Percentiles rank a stretch among this genome's conserved stretches.
phyloP scores from a whole-genome alignment of 768 basidiomycete genomes.

The Kwoniella europaea region DNA sequence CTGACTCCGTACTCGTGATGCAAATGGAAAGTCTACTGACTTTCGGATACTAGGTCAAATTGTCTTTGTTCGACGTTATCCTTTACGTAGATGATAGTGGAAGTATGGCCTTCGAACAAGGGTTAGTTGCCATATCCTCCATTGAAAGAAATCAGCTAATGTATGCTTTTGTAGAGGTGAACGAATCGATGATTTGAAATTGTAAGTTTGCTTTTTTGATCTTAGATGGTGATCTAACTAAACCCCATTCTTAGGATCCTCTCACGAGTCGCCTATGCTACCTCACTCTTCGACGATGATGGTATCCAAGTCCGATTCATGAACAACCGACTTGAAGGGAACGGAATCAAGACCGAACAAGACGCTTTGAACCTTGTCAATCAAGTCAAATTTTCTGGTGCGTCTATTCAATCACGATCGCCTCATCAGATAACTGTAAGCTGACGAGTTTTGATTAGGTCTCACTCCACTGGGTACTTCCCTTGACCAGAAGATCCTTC shows the following conservation, averaged over 20 bases:
- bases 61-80: conserved; percentile 59
- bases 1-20: background rate
- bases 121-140: background rate
- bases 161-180: conserved; percentile 46
- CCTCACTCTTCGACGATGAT: conserved; percentile 59
- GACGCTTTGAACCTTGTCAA: conserved; percentile 55
- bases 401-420: background rate
- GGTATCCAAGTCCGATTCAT: conserved; percentile 61
- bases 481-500: conserved; percentile 58
- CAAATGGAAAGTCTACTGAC: background rate
- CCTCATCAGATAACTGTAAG: background rate
- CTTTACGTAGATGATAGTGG: conserved; percentile 57
- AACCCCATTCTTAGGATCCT: conserved; percentile 39
- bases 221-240: background rate
- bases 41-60: conserved; percentile 40
- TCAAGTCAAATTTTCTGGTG: conserved; percentile 59
- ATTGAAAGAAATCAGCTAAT: conserved; percentile 32
- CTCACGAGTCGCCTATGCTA: conserved; percentile 58
- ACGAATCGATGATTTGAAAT: conserved; percentile 61
- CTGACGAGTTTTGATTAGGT: conserved; percentile 46
- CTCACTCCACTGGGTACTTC: conserved; percentile 60
- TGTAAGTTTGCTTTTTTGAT: conserved; percentile 37
- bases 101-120: conserved; percentile 55
- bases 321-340: conserved; percentile 59
- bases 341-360: conserved; percentile 57